Percentiles rank a stretch among this genome's conserved stretches.
Conservation (phyloP, 2,329 filamentous ascomycete species). For the Graphilbum fragrans region DNA sequence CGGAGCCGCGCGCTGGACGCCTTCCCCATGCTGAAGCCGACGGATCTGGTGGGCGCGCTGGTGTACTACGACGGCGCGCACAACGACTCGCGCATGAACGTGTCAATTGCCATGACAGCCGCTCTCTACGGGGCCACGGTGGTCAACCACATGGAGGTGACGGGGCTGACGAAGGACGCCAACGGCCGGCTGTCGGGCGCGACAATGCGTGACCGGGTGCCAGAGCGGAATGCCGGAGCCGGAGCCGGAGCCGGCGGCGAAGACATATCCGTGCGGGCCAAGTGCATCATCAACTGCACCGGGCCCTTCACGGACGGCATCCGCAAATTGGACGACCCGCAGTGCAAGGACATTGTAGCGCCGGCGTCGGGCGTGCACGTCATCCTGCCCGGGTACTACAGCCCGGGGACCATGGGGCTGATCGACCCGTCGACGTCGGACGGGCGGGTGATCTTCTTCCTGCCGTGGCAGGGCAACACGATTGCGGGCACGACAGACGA, state of each 20-base stretch:
- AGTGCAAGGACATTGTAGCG: conserved; percentile 59
- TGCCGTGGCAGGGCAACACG: conserved; percentile 79
- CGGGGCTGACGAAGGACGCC: conserved; percentile 57
- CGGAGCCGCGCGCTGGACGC: conserved; percentile 65
- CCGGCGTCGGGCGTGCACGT: conserved; percentile 76
- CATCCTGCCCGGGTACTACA: conserved; percentile 68
- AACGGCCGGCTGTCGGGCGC: conserved; percentile 60
- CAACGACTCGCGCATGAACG: conserved; percentile 82
- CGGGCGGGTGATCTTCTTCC: conserved; percentile 78
- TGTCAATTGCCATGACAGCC: conserved; percentile 69
- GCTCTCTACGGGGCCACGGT: conserved; percentile 69
- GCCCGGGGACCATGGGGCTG: conserved; percentile 68
- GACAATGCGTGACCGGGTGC: conserved; percentile 48
- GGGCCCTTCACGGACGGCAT: conserved; percentile 73
- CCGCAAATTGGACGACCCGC: conserved; percentile 66
- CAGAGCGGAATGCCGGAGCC: conserved; percentile 35
- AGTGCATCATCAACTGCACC: conserved; percentile 74
- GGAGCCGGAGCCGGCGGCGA: conserved; percentile 30
- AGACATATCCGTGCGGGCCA: conserved; percentile 61
- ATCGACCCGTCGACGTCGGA: conserved; percentile 74
- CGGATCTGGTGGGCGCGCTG: conserved; percentile 62
- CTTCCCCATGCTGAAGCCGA: conserved; percentile 67
- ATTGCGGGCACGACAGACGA: conserved; percentile 76
- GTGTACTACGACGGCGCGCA: conserved; percentile 83
- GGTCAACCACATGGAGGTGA: conserved; percentile 73